These are phyloP conservation scores for Dendrostoma leiphaemia DNA, from an alignment of 2,329 filamentous ascomycete species.

Conservation along the genomic window DNA sequence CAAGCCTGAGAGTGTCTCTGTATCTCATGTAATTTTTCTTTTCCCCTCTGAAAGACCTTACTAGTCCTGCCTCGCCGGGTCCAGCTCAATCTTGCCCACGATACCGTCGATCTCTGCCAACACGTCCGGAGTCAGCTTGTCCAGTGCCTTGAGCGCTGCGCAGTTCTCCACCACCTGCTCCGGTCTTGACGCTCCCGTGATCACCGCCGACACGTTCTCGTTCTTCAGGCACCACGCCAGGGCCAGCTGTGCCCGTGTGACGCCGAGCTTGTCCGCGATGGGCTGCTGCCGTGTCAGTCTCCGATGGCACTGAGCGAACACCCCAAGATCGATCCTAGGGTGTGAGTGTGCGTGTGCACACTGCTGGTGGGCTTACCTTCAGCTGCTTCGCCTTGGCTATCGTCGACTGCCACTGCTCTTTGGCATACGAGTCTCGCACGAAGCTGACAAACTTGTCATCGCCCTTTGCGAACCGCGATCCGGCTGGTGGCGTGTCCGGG, in stretches of 20 bases:
- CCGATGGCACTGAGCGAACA: too few relatives aligned
- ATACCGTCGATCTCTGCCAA: conserved; percentile 54
- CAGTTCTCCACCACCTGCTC: conserved; percentile 62
- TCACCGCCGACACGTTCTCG: conserved; percentile 60
- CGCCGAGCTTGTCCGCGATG: conserved; percentile 63
- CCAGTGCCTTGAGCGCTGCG: conserved; percentile 48
- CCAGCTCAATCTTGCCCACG: conserved; percentile 27
- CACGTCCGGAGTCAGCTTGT: conserved; percentile 58
- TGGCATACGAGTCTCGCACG: conserved; percentile 51
- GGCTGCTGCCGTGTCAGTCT: conserved; percentile 45
- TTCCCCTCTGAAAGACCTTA: too few relatives aligned
- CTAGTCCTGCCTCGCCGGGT: conserved; percentile 26
- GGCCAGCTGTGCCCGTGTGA: conserved; percentile 55
- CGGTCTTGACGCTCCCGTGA: conserved; percentile 57
- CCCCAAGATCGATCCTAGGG: too few relatives aligned
- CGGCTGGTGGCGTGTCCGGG: conserved; percentile 57
- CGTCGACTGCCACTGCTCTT: conserved; percentile 50
- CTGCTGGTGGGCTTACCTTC: too few relatives aligned
- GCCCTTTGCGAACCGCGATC: conserved; percentile 59
- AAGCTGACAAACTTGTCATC: conserved; percentile 56
- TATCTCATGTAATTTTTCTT: too few relatives aligned
- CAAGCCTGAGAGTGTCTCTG: too few relatives aligned
- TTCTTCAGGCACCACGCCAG: conserved; percentile 65
- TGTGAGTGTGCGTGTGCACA: too few relatives aligned
- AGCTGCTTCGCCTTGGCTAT: conserved; percentile 57